phyloP scores from a whole-genome alignment of 441 rosid genomes.

The Flueggea neowawraea region DNA sequence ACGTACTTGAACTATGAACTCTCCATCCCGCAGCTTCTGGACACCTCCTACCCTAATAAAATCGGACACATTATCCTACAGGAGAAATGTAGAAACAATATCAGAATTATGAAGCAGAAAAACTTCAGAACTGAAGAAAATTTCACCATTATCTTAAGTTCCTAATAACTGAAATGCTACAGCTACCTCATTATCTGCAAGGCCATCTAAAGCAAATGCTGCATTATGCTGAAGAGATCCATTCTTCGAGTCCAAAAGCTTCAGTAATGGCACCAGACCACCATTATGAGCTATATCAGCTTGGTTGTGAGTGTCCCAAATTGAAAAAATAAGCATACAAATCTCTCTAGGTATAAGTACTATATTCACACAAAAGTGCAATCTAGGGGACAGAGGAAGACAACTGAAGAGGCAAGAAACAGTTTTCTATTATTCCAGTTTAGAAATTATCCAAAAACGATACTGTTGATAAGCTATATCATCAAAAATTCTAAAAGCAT shows the following conservation, averaged over 20 bases:
- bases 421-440: too few species aligned
- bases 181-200: constrained; percentile 95
- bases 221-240: constrained; percentile 99
- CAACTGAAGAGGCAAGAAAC: too few species aligned
- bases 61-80: constrained; percentile 92
- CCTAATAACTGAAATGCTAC: too few species aligned
- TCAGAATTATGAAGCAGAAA: constrained; percentile 7
- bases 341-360: too few species aligned
- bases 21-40: constrained; percentile 96
- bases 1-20: constrained; percentile 95
- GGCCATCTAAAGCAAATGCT: constrained; percentile 97
- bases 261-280: constrained; percentile 80
- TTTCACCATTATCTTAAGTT: too few species aligned
- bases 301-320: constrained; percentile 89
- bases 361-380: neutral
- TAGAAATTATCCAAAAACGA: neutral
- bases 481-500: neutral
- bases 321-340: neutral
- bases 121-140: too few species aligned
- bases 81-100: constrained; percentile 18
- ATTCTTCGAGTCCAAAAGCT: constrained; percentile 94
- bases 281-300: constrained; percentile 97
- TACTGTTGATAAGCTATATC: neutral
- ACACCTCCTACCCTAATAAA: constrained; percentile 98
- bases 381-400: too few species aligned